A percentile compares a stretch with the other conserved stretches of the same genome.
Conservation (phyloP, 2,329 filamentous ascomycete genomes). For the Diaporthe amygdali region DNA sequence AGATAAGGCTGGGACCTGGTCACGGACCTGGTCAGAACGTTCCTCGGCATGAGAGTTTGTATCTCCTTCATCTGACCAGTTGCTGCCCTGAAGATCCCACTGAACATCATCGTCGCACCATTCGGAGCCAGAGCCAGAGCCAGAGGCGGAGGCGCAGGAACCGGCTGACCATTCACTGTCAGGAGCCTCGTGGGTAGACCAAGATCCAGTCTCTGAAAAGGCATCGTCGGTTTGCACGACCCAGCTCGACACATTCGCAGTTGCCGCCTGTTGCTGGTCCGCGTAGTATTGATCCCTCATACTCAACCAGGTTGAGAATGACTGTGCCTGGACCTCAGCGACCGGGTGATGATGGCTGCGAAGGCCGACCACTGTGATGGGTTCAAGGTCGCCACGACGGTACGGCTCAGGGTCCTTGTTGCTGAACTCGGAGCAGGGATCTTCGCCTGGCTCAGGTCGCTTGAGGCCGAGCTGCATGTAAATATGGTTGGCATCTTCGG, state of each 20-base stretch:
- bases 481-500: neutral
- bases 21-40: neutral
- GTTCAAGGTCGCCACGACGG: neutral
- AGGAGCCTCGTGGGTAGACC: neutral
- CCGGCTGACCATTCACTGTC: neutral
- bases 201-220: neutral
- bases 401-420: neutral
- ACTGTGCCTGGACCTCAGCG: neutral
- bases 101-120: neutral
- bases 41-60: neutral
- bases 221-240: neutral
- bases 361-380: neutral
- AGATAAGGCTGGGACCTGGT: neutral
- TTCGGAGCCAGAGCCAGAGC: neutral
- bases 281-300: neutral
- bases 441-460: neutral
- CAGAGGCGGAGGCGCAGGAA: neutral
- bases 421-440: neutral
- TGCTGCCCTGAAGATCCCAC: neutral
- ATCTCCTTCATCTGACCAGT: neutral
- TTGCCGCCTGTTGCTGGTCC: neutral
- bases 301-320: neutral
- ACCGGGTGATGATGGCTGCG: constrained; percentile 9
- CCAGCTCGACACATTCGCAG: neutral
- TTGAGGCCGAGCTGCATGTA: neutral